These are phyloP conservation scores for Coemansia aciculifera DNA, from an alignment of 192 early-diverging fungal genomes.

Conservation along the genomic window DNA sequence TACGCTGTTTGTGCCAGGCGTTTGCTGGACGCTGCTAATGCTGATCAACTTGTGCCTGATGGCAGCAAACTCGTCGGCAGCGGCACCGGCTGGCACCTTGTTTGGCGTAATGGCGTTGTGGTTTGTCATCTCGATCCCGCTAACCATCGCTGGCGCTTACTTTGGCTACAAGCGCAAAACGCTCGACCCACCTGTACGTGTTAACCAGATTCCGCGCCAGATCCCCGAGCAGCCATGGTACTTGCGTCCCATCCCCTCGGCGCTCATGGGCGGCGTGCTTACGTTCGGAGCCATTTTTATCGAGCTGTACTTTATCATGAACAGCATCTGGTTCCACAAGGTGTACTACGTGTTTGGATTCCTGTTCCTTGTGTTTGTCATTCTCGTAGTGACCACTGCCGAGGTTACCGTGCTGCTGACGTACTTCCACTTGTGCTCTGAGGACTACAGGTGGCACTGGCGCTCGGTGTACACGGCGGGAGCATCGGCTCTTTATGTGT, in stretches of 20 bases:
- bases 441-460: conserved; percentile 90
- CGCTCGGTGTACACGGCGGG: conserved; percentile 83
- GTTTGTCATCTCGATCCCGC: conserved; percentile 79
- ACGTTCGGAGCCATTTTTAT: conserved; percentile 95
- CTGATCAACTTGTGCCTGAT: conserved; percentile 86
- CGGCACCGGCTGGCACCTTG: conserved; percentile 87
- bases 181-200: conserved; percentile 76
- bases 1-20: conserved; percentile 74
- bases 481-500: conserved; percentile 83
- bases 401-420: conserved; percentile 86
- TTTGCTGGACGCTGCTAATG: conserved; percentile 63
- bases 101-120: conserved; percentile 80
- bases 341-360: conserved; percentile 95
- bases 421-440: conserved; percentile 87
- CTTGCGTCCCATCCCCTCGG: conserved; percentile 70
- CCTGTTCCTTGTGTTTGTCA: conserved; percentile 82
- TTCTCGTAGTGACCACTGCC: conserved; percentile 80
- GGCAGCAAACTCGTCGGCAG: conserved; percentile 76
- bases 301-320: conserved; percentile 96
- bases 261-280: conserved; percentile 80
- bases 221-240: conserved; percentile 87
- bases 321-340: conserved; percentile 90
- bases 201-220: conserved; percentile 92
- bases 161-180: conserved; percentile 67
- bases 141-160: conserved; percentile 76